Conservation (phyloP, 768 basidiomycete genomes). For the Rhizopogon vesiculosus region DNA sequence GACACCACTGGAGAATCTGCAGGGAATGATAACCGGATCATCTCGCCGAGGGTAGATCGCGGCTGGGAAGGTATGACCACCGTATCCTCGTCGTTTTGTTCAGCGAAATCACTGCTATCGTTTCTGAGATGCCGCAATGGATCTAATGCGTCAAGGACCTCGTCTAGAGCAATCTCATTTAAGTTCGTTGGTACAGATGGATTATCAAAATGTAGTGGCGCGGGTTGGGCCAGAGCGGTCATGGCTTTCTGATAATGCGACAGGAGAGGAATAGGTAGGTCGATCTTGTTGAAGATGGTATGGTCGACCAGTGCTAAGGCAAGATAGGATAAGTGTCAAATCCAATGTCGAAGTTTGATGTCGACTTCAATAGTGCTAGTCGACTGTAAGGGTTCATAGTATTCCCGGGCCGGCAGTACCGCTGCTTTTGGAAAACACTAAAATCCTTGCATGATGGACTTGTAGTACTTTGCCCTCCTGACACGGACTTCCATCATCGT, state of each 20-base stretch:
- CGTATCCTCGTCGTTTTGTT: conserved; percentile 14
- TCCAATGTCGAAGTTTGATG: no score
- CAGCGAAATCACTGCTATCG: conserved; percentile 27
- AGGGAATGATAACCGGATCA: conserved; percentile 40
- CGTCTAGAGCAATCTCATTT: conserved; percentile 43
- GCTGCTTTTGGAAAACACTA: neutral
- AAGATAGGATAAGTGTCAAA: neutral
- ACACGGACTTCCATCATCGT: no score
- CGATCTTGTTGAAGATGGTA: neutral
- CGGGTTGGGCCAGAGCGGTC: neutral
- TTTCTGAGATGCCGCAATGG: conserved; percentile 59
- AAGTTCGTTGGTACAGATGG: conserved; percentile 4
- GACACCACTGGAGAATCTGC: conserved; percentile 8
- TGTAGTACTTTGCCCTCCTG: no score
- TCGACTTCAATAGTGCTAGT: no score
- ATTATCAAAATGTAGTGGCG: conserved; percentile 3
- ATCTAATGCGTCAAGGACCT: conserved; percentile 49
- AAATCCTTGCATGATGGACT: no score
- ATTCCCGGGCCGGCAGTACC: neutral
- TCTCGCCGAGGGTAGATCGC: conserved; percentile 43
- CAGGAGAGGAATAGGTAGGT: no score
- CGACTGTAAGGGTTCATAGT: no score
- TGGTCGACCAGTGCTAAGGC: no score
- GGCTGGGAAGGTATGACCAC: conserved; percentile 50
- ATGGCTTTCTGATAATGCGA: neutral